phyloP scores from a whole-genome alignment of 2,329 filamentous ascomycete genomes.

The Trichoderma pleuroti region DNA sequence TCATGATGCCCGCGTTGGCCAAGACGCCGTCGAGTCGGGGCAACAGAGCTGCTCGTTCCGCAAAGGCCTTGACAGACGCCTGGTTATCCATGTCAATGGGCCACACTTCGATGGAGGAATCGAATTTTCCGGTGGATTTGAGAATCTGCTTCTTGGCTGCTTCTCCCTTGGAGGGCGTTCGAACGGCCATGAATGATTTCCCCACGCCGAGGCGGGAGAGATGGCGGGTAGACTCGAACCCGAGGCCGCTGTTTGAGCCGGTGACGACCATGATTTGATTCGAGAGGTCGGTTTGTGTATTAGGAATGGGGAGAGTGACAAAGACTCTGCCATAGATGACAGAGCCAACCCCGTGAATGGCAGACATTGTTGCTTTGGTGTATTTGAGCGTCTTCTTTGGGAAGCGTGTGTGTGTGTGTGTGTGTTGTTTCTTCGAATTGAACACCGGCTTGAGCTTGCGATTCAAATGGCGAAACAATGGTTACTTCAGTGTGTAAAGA shows the following conservation, averaged over 20 bases:
- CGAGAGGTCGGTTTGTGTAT: not conserved
- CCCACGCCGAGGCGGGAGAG: constrained; percentile 34
- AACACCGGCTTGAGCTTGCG: not conserved
- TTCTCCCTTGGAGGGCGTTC: constrained; percentile 36
- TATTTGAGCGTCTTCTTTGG: not conserved
- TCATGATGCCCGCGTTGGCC: constrained; percentile 16
- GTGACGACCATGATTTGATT: constrained; percentile 34
- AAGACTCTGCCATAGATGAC: not conserved
- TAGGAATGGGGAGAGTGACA: not conserved
- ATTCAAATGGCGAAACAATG: not conserved
- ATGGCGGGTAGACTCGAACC: constrained; percentile 39
- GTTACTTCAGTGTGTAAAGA: not conserved
- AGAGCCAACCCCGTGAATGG: not conserved
- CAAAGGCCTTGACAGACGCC: constrained; percentile 16
- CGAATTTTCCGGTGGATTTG: constrained; percentile 21
- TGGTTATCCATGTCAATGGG: constrained; percentile 17
- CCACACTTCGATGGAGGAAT: constrained; percentile 20
- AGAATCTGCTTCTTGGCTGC: constrained; percentile 35
- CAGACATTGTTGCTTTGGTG: not conserved
- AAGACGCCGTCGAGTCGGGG: constrained; percentile 15
- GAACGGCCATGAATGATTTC: constrained; percentile 41
- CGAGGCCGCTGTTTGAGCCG: constrained; percentile 36
- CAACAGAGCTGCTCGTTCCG: constrained; percentile 5
- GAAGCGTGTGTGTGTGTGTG: no score
- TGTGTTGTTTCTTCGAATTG: not conserved